Evolutionary conservation across 192 early-diverging fungal species (phyloP).

Genomic region (Linnemannia exigua): DNA sequence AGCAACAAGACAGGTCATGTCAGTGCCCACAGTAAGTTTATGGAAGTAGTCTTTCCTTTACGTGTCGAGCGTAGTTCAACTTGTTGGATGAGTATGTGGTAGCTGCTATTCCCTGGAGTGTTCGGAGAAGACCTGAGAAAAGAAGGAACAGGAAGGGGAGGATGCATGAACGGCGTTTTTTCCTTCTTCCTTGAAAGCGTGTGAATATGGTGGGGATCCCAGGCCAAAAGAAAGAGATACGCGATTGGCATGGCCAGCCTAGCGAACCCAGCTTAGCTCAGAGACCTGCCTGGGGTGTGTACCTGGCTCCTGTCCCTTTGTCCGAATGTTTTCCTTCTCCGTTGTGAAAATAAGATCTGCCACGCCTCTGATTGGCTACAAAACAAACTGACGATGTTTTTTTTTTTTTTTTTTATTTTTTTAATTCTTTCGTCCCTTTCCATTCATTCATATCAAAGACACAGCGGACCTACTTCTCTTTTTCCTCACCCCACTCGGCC

Average conservation of each 20-base stretch:
- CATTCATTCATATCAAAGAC: not conserved
- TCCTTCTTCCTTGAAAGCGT: not conserved
- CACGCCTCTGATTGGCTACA: conserved; percentile 21
- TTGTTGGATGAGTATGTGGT: too few species aligned
- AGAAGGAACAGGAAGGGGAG: too few species aligned
- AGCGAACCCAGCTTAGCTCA: not conserved
- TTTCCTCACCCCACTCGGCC: not conserved
- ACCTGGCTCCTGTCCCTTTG: not conserved
- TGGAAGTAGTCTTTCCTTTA: not conserved
- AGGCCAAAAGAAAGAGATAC: not conserved
- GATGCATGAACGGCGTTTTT: not conserved
- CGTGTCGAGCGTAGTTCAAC: not conserved
- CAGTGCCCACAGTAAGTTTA: not conserved
- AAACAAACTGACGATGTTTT: conserved; percentile 33
- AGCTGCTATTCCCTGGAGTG: too few species aligned
- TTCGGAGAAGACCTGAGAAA: not conserved
- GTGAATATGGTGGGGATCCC: not conserved
- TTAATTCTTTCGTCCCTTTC: not conserved
- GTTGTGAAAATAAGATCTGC: not conserved
- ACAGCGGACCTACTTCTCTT: not conserved
- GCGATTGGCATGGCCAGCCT: not conserved
- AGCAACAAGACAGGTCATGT: not conserved
- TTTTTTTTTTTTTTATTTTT: conserved; percentile 10
- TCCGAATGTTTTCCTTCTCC: conserved; percentile 6
- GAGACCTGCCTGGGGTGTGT: not conserved